These are phyloP conservation scores for Phtheirospermum japonicum DNA, from an alignment of 257 asterid species.

Conservation along the genomic window DNA sequence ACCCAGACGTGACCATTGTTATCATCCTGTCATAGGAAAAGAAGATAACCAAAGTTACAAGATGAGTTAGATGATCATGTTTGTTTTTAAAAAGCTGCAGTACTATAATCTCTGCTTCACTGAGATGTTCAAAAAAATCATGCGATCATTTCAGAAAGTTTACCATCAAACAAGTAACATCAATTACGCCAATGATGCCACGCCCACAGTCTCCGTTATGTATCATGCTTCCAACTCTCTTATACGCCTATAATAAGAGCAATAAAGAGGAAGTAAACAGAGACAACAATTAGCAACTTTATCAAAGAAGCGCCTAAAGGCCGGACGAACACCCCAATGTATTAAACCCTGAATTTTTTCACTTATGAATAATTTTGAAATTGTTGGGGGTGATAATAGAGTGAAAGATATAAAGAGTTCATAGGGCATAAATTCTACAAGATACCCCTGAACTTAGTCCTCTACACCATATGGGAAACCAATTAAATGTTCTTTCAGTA, in stretches of 20 bases:
- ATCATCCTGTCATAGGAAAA: slow-evolving; percentile 46
- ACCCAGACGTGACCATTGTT: slow-evolving; percentile 65
- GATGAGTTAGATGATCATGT: slow-evolving; percentile 10
- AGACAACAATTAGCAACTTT: slow-evolving; percentile 22
- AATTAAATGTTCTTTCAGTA: background rate
- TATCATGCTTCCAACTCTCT: slow-evolving; percentile 84
- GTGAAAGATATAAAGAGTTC: background rate
- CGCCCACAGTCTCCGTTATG: slow-evolving; percentile 75
- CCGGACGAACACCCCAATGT: slow-evolving; percentile 7
- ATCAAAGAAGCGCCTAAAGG: slow-evolving; percentile 14
- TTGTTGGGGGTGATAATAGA: background rate
- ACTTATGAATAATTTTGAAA: background rate
- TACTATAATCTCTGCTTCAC: background rate
- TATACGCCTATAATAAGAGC: slow-evolving; percentile 57
- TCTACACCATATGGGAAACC: slow-evolving; percentile 3
- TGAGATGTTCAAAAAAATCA: background rate
- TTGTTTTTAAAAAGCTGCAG: background rate
- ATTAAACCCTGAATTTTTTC: background rate
- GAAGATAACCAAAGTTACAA: slow-evolving; percentile 23
- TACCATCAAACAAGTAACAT: slow-evolving; percentile 67
- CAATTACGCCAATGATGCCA: slow-evolving; percentile 82
- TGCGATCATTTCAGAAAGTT: slow-evolving; percentile 15
- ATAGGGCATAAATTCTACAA: slow-evolving; percentile 2
- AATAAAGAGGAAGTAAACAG: slow-evolving; percentile 9
- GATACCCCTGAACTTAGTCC: background rate